Percentiles rank a stretch among this genome's conserved stretches.
Conservation (phyloP, 2,329 filamentous ascomycete genomes). For the Ophiostoma tasmaniense region DNA sequence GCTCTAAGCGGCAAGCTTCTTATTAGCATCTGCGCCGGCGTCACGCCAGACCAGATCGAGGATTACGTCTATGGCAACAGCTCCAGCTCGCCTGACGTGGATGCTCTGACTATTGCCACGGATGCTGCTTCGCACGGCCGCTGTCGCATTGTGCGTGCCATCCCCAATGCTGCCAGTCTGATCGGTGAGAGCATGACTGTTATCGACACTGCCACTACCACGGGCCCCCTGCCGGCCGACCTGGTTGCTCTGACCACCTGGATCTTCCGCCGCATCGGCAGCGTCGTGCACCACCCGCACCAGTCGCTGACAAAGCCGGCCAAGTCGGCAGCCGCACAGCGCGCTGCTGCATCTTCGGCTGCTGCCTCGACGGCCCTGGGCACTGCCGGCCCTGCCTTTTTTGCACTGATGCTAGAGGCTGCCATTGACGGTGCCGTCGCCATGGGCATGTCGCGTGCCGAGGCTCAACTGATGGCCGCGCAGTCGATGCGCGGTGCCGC, state of each 20-base stretch:
- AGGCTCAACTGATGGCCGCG: slow-evolving; percentile 68
- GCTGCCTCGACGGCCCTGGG: slow-evolving; percentile 65
- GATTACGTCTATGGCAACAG: slow-evolving; percentile 47
- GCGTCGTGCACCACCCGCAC: slow-evolving; percentile 35
- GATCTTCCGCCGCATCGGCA: slow-evolving; percentile 69
- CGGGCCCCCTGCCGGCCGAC: slow-evolving; percentile 42
- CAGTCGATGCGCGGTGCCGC: slow-evolving; percentile 71
- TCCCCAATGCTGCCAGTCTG: slow-evolving; percentile 76
- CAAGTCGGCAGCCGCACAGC: slow-evolving; percentile 37
- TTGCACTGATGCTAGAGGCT: slow-evolving; percentile 65
- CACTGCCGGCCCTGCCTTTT: slow-evolving; percentile 68
- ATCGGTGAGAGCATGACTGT: slow-evolving; percentile 78
- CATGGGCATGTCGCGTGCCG: slow-evolving; percentile 64
- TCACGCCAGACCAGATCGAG: slow-evolving; percentile 61
- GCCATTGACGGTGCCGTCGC: slow-evolving; percentile 69
- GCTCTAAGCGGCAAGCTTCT: slow-evolving; percentile 69
- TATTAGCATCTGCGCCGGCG: slow-evolving; percentile 72
- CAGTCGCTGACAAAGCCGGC: neutral
- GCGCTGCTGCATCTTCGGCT: slow-evolving; percentile 43
- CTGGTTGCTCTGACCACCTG: slow-evolving; percentile 56
- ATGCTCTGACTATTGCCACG: neutral
- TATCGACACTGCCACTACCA: slow-evolving; percentile 49
- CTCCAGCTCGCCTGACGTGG: neutral
- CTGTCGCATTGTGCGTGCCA: slow-evolving; percentile 64
- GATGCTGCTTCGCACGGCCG: slow-evolving; percentile 32